Percentiles rank a stretch among this genome's conserved stretches.
phyloP scores from a whole-genome alignment of 352 stramenopile species.

The Pythium folliculosum region DNA sequence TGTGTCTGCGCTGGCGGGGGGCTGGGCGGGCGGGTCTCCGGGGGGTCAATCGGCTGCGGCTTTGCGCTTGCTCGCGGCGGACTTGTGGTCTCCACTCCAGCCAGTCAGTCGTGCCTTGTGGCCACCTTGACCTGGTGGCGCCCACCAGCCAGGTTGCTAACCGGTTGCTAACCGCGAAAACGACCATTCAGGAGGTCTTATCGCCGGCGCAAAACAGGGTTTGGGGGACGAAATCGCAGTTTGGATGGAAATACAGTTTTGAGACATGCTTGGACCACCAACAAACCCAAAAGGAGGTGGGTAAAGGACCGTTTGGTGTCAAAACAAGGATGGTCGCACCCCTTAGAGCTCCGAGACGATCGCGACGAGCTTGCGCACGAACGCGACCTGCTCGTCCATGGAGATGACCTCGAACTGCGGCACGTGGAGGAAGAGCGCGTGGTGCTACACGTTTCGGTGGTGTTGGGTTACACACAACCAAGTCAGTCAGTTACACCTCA shows the following conservation, averaged over 20 bases:
- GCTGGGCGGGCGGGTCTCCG: background rate
- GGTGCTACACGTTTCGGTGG: slow-evolving; percentile 37
- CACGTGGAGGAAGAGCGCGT: slow-evolving; percentile 79
- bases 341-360: slow-evolving; percentile 42
- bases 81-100: slow-evolving; percentile 21
- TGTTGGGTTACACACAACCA: background rate
- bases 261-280: background rate
- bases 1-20: slow-evolving; percentile 5
- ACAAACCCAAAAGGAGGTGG: background rate
- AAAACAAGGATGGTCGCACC: slow-evolving; percentile 12
- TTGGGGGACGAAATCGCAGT: background rate
- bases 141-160: background rate
- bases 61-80: background rate
- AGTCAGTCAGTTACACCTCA: background rate
- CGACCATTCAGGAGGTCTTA: background rate
- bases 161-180: background rate
- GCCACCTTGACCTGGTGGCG: background rate
- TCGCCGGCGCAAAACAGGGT: no score
- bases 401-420: slow-evolving; percentile 59
- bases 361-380: slow-evolving; percentile 62
- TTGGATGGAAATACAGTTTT: background rate
- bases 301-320: background rate
- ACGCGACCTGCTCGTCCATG: slow-evolving; percentile 60
- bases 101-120: slow-evolving; percentile 27
- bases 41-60: background rate